A percentile compares a stretch with the other conserved stretches of the same genome.
These are phyloP conservation scores for Rhizopogon rudus DNA, from an alignment of 768 basidiomycete species.

Conservation along the genomic window DNA sequence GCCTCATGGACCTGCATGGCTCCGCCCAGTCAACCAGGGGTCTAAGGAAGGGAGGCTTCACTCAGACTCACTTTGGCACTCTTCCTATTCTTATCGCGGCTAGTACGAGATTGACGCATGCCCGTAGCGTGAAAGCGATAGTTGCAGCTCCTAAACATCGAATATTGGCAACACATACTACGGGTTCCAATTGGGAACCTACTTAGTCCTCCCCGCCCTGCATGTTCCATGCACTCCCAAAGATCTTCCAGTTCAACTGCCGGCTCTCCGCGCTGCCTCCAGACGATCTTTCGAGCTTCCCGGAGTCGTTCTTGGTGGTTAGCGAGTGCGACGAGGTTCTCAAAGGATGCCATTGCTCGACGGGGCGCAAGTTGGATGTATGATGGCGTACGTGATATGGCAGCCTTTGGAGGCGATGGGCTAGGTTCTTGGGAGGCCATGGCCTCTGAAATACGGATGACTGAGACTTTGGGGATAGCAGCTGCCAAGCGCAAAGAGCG, in stretches of 20 bases:
- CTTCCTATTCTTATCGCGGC: conserved; percentile 49
- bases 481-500: too few species aligned
- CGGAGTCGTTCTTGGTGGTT: conserved; percentile 74
- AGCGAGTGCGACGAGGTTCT: conserved; percentile 79
- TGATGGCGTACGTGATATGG: conserved; percentile 21
- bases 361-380: conserved; percentile 49
- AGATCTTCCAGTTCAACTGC: too few species aligned
- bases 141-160: conserved; percentile 62
- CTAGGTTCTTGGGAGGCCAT: neutral
- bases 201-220: conserved; percentile 31
- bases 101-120: conserved; percentile 77
- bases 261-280: conserved; percentile 76
- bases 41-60: too few species aligned
- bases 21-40: too few species aligned
- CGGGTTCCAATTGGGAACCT: conserved; percentile 26
- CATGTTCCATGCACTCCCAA: too few species aligned
- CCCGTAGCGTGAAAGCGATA: conserved; percentile 77
- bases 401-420: neutral
- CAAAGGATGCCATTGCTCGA: conserved; percentile 68
- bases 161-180: neutral
- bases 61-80: too few species aligned
- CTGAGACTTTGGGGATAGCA: neutral
- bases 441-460: neutral
- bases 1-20: too few species aligned
- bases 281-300: conserved; percentile 75